Conservation (phyloP, 164 flowering plant genomes). For the Vitis rupestris region DNA sequence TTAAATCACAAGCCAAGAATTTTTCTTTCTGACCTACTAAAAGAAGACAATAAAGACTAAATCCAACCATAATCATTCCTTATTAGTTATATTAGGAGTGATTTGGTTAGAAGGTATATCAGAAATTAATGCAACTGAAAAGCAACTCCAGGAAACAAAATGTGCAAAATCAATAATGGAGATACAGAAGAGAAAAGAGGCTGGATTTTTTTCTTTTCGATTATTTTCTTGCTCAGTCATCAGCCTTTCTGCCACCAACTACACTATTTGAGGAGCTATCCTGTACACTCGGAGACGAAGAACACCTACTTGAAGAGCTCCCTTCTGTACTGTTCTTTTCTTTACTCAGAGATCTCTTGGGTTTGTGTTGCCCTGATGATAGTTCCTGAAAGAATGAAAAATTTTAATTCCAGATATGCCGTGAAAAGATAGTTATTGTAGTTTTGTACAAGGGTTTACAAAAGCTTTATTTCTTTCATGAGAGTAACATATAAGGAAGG, state of each 20-base stretch:
- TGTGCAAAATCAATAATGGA: background rate
- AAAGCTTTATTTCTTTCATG: too few species aligned
- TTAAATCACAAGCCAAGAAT: background rate
- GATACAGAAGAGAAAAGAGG: slow-evolving; percentile 3
- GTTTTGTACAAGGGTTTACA: too few species aligned
- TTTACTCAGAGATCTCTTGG: slow-evolving; percentile 17
- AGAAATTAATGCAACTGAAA: background rate
- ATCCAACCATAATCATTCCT: background rate
- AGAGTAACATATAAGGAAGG: background rate
- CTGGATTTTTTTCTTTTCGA: slow-evolving; percentile 1
- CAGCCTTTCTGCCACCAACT: slow-evolving; percentile 22
- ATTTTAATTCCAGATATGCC: background rate
- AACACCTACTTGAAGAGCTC: slow-evolving; percentile 38
- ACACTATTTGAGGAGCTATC: slow-evolving; percentile 42
- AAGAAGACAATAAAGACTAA: background rate
- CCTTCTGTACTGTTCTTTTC: slow-evolving; percentile 19
- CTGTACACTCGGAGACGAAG: slow-evolving; percentile 36
- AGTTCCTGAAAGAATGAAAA: slow-evolving; percentile 26
- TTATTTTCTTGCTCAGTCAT: slow-evolving; percentile 10
- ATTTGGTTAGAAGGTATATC: background rate
- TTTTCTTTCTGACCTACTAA: background rate
- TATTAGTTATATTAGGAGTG: background rate
- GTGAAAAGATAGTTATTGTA: background rate
- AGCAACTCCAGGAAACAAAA: background rate
- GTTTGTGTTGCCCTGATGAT: slow-evolving; percentile 20